A percentile compares a stretch with the other conserved stretches of the same genome.
Evolutionary conservation across 2,329 filamentous ascomycete species (phyloP).

Genomic region (Fonsecaea pedrosoi): DNA sequence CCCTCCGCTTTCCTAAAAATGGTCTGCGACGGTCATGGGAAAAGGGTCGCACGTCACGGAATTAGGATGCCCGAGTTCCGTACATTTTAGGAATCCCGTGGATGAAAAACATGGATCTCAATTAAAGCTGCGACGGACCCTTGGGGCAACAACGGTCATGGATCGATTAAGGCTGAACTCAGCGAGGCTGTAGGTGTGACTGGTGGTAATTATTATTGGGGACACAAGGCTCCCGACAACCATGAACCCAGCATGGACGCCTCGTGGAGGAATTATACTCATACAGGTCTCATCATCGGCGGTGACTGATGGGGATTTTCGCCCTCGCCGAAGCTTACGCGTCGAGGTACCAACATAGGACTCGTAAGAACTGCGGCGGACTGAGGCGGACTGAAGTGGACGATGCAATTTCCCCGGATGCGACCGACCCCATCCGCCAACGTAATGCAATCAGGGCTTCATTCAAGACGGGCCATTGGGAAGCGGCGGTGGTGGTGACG

Average conservation of each 20-base stretch:
- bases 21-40: too few species aligned
- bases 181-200: slow-evolving; percentile 7
- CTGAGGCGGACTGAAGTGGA: slow-evolving; percentile 11
- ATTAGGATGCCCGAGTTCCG: background rate
- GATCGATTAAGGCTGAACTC: slow-evolving; percentile 10
- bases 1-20: too few species aligned
- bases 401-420: slow-evolving; percentile 28
- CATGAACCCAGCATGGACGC: background rate
- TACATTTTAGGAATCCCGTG: background rate
- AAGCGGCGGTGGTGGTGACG: background rate
- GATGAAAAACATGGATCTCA: background rate
- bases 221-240: background rate
- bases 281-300: background rate
- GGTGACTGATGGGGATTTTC: background rate
- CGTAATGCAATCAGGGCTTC: slow-evolving; percentile 20
- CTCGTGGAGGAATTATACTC: background rate
- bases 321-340: slow-evolving; percentile 17
- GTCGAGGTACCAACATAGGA: background rate
- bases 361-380: too few species aligned
- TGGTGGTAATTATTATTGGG: slow-evolving; percentile 12
- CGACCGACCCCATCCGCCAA: slow-evolving; percentile 8
- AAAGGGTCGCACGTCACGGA: too few species aligned
- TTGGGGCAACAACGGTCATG: background rate
- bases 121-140: background rate
- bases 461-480: slow-evolving; percentile 12